Percentiles rank a stretch among this genome's conserved stretches.
Evolutionary conservation across 1,284 basidiomycete genomes (phyloP).

Genomic region (Ceratobasidium sp.): DNA sequence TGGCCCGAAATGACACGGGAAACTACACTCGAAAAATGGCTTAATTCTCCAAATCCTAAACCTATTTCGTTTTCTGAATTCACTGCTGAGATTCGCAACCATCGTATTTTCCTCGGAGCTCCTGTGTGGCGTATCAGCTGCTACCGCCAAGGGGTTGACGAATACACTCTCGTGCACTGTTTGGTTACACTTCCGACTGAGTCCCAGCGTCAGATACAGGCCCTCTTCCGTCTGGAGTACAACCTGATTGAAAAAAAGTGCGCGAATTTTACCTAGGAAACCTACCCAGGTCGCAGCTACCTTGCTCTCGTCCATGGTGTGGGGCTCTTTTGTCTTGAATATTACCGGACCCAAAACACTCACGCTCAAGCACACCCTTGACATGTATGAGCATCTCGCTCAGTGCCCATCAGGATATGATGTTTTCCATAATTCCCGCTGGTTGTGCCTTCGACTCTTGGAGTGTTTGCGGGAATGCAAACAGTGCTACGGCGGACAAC

Average conservation of each 20-base stretch:
- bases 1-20: not conserved
- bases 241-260: not conserved
- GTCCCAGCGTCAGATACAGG: not conserved
- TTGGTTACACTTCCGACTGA: not conserved
- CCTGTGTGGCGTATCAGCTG: not conserved
- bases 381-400: not conserved
- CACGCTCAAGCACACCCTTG: not conserved
- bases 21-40: not conserved
- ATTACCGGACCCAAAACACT: not conserved
- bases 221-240: conserved; percentile 9
- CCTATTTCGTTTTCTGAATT: not conserved
- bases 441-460: conserved; percentile 5
- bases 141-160: not conserved
- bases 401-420: not conserved
- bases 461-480: conserved; percentile 9
- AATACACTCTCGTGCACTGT: conserved; percentile 7
- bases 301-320: not conserved
- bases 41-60: not conserved
- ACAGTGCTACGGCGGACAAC: conserved; percentile 16
- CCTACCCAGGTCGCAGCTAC: not conserved
- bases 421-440: not conserved
- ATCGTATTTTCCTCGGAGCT: not conserved
- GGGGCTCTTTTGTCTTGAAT: not conserved
- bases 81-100: not conserved
- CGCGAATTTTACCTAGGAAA: not conserved